phyloP scores from a whole-genome alignment of 208 protist species.

The Leishmania gerbilli region DNA sequence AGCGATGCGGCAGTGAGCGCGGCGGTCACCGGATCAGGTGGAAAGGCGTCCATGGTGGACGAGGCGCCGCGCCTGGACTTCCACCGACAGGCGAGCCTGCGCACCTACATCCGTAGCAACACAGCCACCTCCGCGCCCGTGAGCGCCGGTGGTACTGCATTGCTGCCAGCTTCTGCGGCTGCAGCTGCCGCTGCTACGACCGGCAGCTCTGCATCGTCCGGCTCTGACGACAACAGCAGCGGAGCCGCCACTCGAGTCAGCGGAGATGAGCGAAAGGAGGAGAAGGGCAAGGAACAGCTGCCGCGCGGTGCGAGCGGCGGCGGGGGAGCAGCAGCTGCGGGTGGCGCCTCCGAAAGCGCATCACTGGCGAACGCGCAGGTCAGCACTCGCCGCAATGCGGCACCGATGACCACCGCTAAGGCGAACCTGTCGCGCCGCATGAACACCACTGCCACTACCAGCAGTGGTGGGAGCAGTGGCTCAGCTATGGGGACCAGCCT shows the following conservation, averaged over 20 bases:
- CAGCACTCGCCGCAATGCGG: constrained; percentile 7
- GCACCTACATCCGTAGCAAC: constrained; percentile 27
- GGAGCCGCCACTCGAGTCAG: neutral
- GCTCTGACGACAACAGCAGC: neutral
- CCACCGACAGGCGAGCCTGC: constrained; percentile 26
- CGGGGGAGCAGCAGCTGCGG: neutral
- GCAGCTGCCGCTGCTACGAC: neutral
- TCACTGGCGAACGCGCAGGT: neutral
- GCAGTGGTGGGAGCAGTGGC: neutral
- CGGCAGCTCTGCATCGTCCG: neutral
- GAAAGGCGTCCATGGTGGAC: constrained; percentile 24
- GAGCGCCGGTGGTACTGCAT: neutral
- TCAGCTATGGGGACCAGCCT: neutral
- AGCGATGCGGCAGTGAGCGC: neutral
- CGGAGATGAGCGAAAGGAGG: constrained; percentile 4
- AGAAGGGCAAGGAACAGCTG: neutral
- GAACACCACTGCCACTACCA: constrained; percentile 2
- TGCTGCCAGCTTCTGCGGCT: neutral
- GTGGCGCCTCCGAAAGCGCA: neutral
- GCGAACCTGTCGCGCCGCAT: constrained; percentile 11
- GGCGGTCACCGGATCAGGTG: neutral
- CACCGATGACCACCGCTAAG: constrained; percentile 12
- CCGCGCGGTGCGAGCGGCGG: neutral
- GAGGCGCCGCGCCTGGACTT: constrained; percentile 42
- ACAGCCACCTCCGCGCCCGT: constrained; percentile 10